phyloP scores from a whole-genome alignment of 176 grass and related monocot species.

The Pontederia crassipes region DNA sequence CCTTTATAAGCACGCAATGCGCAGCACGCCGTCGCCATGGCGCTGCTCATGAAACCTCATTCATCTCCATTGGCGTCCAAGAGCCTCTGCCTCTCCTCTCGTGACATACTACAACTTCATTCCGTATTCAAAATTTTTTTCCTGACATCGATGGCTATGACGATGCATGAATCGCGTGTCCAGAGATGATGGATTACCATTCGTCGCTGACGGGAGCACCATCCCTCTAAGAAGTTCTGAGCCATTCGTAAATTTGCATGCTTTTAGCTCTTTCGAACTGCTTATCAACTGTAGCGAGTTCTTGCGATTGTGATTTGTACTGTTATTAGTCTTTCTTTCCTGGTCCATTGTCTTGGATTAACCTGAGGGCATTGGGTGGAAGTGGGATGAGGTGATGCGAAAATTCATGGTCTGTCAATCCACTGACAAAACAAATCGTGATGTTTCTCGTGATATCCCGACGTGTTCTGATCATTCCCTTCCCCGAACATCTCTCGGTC shows the following conservation, averaged over 20 bases:
- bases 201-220: slow-evolving; percentile 43
- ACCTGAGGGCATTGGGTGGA: too few species aligned
- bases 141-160: slow-evolving; percentile 22
- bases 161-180: slow-evolving; percentile 41
- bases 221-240: slow-evolving; percentile 99
- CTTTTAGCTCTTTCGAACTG: background rate
- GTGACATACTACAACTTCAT: too few species aligned
- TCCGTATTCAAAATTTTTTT: too few species aligned
- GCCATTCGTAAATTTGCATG: slow-evolving; percentile 4
- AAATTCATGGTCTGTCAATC: slow-evolving; percentile 74
- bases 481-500: background rate
- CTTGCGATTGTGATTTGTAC: background rate
- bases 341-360: background rate
- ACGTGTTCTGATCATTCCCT: slow-evolving; percentile 56
- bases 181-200: slow-evolving; percentile 28
- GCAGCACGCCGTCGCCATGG: too few species aligned
- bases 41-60: too few species aligned
- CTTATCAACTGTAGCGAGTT: background rate
- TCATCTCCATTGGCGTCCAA: too few species aligned
- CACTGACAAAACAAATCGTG: slow-evolving; percentile 50
- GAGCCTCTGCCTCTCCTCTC: too few species aligned
- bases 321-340: background rate
- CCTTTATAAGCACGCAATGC: too few species aligned
- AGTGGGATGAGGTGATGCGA: slow-evolving; percentile 49
- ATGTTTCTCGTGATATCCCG: slow-evolving; percentile 53